Percentiles rank a stretch among this genome's conserved stretches.
Conservation (phyloP, 768 basidiomycete genomes). For the Kwoniella shandongensis region DNA sequence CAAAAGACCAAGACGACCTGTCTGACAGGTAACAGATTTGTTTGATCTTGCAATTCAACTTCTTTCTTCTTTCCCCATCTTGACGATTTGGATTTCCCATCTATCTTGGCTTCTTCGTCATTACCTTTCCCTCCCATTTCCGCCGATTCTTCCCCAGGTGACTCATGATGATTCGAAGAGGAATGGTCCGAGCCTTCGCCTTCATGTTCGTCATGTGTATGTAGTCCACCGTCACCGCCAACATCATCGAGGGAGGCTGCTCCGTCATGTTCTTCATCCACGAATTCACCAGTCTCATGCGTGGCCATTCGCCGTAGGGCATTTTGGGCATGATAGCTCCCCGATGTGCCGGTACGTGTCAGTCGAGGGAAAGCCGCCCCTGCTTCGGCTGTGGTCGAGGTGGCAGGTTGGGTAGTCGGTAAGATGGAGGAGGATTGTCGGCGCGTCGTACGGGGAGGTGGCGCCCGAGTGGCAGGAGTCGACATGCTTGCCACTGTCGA, state of each 20-base stretch:
- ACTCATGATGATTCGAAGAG: neutral
- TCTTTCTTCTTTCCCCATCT: conserved; percentile 25
- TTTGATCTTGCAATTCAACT: conserved; percentile 65
- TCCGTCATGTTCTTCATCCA: conserved; percentile 9
- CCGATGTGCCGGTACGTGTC: conserved; percentile 5
- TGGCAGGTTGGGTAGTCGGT: no score
- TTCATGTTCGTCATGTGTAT: conserved; percentile 32
- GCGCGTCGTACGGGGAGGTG: no score
- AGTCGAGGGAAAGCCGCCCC: neutral
- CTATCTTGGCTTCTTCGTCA: conserved; percentile 22
- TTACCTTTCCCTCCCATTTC: neutral
- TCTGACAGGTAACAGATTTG: conserved; percentile 68
- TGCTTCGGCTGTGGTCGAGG: no score
- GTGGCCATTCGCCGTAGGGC: conserved; percentile 44
- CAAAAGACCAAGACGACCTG: conserved; percentile 66
- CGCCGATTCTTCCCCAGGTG: neutral
- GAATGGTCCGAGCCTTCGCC: conserved; percentile 8
- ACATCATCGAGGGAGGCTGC: neutral
- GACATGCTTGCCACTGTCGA: no score
- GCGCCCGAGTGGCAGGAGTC: no score
- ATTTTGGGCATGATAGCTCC: conserved; percentile 35
- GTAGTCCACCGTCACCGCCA: conserved; percentile 6
- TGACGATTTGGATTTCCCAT: conserved; percentile 9
- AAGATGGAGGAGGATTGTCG: no score
- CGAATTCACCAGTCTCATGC: conserved; percentile 40